Base-by-base conservation (phyloP, 306 rosid species). In the Pyrus pyrifolia region DNA sequence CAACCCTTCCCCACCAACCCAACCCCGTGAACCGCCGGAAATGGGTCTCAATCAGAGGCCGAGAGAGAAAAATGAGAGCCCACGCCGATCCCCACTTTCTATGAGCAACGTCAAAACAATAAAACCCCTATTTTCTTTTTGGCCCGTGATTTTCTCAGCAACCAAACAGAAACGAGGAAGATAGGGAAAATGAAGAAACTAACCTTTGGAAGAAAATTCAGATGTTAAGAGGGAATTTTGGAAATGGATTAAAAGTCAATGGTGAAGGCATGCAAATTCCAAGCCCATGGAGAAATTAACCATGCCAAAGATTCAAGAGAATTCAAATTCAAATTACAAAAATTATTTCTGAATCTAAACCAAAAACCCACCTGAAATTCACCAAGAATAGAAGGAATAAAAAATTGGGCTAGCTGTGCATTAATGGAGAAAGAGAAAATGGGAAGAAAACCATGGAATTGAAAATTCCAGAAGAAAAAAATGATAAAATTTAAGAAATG, bases 271-370 rank as follows among this genome's bases (percentile, higher is more conserved):
- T 31, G 66, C 49, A 19, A 44, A 58, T 45, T 44, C 62, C 55
- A 42, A 31, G 21, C 66, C 65, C n/a, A 51, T 73, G 51, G 31
- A 40, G 29, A 73, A 66, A 53, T 13, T 30, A 45, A 70, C 13
- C 15, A 30, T 11, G 77, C 77, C 70, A 8, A 49, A 22, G 44
- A 29, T 71, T 57, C 42, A 46, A 70, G 29, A 53, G 14, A 63
- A 63, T 23, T 8, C 45, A 69, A 23, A 58, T 22, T 63, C 19
- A 31, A 66, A 21, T 61, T 5, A 29, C 25, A 22, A 35, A 70
- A 66, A 11, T 55, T 30, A 57, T 40, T 53, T 72, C 69, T 77
- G 71, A 72, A 81, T 81, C 85, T 60, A 79, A 77, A 38, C 75
- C 67, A 73, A n/a, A 61, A 73, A 73, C 53, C 55, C 15, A 68